A percentile compares a stretch with the other conserved stretches of the same genome.
Conservation (phyloP, 345 rosid species). For the Syzygium aqueum region DNA sequence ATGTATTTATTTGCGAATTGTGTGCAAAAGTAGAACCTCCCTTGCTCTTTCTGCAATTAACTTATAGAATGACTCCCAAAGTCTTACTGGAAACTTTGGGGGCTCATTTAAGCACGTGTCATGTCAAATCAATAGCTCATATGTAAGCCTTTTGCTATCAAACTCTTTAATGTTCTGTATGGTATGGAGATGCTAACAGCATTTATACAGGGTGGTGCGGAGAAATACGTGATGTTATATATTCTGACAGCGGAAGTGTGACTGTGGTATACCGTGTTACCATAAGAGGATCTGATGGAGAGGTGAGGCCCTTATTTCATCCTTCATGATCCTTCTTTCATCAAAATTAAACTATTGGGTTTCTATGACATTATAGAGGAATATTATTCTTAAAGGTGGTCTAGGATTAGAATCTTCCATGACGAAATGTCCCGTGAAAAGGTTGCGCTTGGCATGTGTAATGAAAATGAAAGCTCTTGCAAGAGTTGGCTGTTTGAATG, state of each 20-base stretch:
- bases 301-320: slow-evolving; percentile 37
- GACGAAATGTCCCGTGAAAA: background rate
- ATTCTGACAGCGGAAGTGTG: slow-evolving; percentile 77
- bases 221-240: slow-evolving; percentile 93
- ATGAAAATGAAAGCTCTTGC: background rate
- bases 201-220: slow-evolving; percentile 87
- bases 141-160: background rate
- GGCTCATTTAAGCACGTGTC: background rate
- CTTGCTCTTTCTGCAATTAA: background rate
- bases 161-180: background rate
- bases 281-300: slow-evolving; percentile 93
- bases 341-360: background rate
- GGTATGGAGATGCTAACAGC: background rate
- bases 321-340: background rate
- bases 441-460: background rate
- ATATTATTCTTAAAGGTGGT: background rate
- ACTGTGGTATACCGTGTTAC: slow-evolving; percentile 95
- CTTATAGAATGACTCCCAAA: background rate
- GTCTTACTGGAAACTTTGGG: background rate
- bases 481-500: background rate
- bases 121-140: background rate
- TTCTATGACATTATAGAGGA: background rate
- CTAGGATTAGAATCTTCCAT: background rate
- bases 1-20: background rate
- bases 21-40: background rate